Evolutionary conservation across 345 rosid species (phyloP), one percentile per base, ranked within the genome.

Genomic region (Hibiscus mutabilis): DNA sequence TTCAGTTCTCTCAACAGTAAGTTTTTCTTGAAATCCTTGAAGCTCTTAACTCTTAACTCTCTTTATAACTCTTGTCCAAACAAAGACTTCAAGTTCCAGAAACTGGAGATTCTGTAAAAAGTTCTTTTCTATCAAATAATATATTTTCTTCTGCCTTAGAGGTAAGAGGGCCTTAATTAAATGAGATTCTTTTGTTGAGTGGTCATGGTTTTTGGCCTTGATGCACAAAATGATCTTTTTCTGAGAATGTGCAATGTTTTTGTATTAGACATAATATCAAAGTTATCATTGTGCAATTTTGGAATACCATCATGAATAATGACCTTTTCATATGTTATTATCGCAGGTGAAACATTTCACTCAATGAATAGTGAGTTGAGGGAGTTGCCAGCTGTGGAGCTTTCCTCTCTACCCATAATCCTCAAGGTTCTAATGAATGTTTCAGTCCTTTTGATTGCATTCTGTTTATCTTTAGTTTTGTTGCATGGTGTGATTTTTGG

Each of bases 361-460:
- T 80, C 82, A 76, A 76, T 86, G 77, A 87, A 83, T 75, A 92
- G 92, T 66, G 97, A 89, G 71, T 80, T 96, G 83, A 88, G 91
- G 84, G 99, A 96, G 76, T 84, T 96, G 80, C 99, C 99, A 66
- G 83, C 89, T 2, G 88, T 96, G 73, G 98, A 96, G 77, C 96
- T 92, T 81, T 85, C 96, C 60, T 85, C 95, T 37, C 98, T 96
- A 74, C 97, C 93, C 64, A 75, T 89, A 72, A 81, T 96, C 71
- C 91, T 91, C 71, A 96, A 96, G 92, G 94, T 88, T 79, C 64
- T 71, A 66, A 74, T 75, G 33, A 76, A 37, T 42, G 77, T 47
- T 77, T 29, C 52, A 21, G 18, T 58, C 9, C 46, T 52, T 37
- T 67, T 37, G 37, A 55, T 51, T 44, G 60, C 21, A 24, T 37